Base-by-base conservation (phyloP, 768 basidiomycete species). In the Podaxis sp. region DNA sequence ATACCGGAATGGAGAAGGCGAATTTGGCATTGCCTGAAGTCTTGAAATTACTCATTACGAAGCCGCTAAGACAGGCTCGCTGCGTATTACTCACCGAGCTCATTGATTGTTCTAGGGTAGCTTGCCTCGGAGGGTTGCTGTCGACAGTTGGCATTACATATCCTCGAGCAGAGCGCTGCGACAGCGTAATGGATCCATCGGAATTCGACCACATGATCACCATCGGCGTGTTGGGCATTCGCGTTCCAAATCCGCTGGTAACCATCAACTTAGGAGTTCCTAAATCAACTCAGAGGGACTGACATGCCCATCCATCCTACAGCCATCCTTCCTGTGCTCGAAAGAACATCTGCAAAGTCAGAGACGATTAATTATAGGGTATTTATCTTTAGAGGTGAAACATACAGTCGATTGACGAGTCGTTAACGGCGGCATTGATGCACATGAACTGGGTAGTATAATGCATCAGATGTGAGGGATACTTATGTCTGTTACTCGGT, bases 171-270 rank as follows among this genome's bases (percentile, higher is more conserved):
- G 70, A 72, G 18, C 89, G 80, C 67, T 91, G 89, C 5, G 87
- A 88, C 23, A 91, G 70, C 11, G 87, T 88, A 61, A 88, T 74
- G 21, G 76, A 70, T 9, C 85, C 84, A 64, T 88, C 83, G 13
- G 72, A 69, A 67, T 89, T 87, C 5, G 81, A 73, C 89, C 89
- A 91, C 77, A 85, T 82, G 32, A 90, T 85, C 61, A 91, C 85
- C 87, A 91, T 89, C 0, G 84, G 80, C 5, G 79, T 74, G 64
- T 78, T 73, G 1, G 76, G 68, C 87, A 88, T 87, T 59, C 70
- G 64, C 7, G 61, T 63, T 23, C 87, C 87, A 65, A 85, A 88
- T 4, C 87, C 87, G 67, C 86, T 88, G 65, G 9, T 65, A 23
- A 50, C 21, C 16, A 37, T 46, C 11, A 52, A 44, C 6, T 57